Conservation (phyloP, 352 stramenopile species). For the Globisporangium mamillatum region DNA sequence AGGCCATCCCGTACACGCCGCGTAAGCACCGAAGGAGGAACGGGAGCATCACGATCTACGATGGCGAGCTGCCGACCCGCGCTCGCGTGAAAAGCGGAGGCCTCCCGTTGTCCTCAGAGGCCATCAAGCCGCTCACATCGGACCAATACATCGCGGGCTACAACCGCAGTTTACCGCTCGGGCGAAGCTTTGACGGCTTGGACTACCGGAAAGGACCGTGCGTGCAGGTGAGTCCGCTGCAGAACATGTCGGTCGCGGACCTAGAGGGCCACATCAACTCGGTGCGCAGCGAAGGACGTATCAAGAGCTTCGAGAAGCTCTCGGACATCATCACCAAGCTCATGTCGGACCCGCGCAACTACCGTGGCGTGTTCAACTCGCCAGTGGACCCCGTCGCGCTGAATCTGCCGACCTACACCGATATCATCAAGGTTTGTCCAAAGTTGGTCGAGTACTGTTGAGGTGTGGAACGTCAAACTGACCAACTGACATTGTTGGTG, state of each 20-base stretch:
- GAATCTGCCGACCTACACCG: slow-evolving; percentile 66
- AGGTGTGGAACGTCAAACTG: not conserved
- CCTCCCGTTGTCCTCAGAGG: slow-evolving; percentile 5
- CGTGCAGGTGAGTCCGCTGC: slow-evolving; percentile 45
- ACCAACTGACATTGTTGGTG: not conserved
- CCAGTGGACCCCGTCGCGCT: slow-evolving; percentile 72
- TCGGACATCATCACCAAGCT: slow-evolving; percentile 67
- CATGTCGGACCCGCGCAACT: slow-evolving; percentile 72
- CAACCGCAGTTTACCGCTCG: slow-evolving; percentile 58
- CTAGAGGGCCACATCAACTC: slow-evolving; percentile 66
- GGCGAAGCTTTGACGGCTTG: slow-evolving; percentile 21
- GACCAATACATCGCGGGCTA: slow-evolving; percentile 22
- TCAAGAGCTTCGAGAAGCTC: slow-evolving; percentile 65
- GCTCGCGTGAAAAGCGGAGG: not conserved
- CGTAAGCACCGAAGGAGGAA: slow-evolving; percentile 40
- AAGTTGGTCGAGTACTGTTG: not conserved
- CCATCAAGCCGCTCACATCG: slow-evolving; percentile 24
- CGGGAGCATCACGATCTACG: slow-evolving; percentile 21
- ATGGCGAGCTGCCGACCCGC: slow-evolving; percentile 13
- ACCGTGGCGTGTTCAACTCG: slow-evolving; percentile 66
- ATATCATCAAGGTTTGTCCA: slow-evolving; percentile 44
- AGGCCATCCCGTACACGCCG: slow-evolving; percentile 24
- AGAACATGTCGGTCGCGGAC: slow-evolving; percentile 55
- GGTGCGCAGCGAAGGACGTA: slow-evolving; percentile 54
- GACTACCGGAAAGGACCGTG: slow-evolving; percentile 11